A percentile compares a stretch with the other conserved stretches of the same genome.
phyloP scores from a whole-genome alignment of 1,284 basidiomycete species.

The Dichomitus squalens region DNA sequence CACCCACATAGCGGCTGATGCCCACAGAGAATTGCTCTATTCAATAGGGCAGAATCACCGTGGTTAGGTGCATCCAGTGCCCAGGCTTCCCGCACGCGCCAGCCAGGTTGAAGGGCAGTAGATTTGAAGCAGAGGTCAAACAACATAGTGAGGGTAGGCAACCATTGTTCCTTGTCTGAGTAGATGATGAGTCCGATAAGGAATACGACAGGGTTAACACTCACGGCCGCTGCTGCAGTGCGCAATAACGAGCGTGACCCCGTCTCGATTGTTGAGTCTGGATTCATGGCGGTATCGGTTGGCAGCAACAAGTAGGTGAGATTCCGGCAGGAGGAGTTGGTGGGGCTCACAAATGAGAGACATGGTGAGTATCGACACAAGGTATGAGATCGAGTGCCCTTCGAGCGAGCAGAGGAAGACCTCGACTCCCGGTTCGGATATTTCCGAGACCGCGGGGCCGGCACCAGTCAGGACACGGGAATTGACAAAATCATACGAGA shows the following conservation, averaged over 20 bases:
- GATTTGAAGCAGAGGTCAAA: constrained; percentile 34
- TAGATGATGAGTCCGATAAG: too few relatives aligned
- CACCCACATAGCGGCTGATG: neutral
- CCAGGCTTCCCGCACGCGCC: constrained; percentile 50
- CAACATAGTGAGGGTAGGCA: constrained; percentile 43
- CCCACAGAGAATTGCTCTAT: neutral
- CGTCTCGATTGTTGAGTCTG: neutral
- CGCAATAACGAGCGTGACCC: constrained; percentile 18
- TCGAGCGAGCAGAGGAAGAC: too few relatives aligned
- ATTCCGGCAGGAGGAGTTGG: neutral
- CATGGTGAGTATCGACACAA: too few relatives aligned
- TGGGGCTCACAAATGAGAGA: neutral
- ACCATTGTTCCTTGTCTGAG: constrained; percentile 57
- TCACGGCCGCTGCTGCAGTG: constrained; percentile 37
- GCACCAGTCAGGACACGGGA: too few relatives aligned
- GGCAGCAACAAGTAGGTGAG: neutral
- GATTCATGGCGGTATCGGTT: neutral
- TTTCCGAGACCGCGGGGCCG: too few relatives aligned
- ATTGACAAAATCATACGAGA: too few relatives aligned
- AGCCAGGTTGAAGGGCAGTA: constrained; percentile 15
- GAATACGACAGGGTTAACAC: constrained; percentile 16
- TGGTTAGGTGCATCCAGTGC: constrained; percentile 43
- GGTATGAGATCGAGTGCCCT: too few relatives aligned
- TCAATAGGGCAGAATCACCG: constrained; percentile 7
- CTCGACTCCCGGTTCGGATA: too few relatives aligned